Base-by-base conservation (phyloP, 108 stramenopile genomes). In the Aurantiochytrium sp. region DNA sequence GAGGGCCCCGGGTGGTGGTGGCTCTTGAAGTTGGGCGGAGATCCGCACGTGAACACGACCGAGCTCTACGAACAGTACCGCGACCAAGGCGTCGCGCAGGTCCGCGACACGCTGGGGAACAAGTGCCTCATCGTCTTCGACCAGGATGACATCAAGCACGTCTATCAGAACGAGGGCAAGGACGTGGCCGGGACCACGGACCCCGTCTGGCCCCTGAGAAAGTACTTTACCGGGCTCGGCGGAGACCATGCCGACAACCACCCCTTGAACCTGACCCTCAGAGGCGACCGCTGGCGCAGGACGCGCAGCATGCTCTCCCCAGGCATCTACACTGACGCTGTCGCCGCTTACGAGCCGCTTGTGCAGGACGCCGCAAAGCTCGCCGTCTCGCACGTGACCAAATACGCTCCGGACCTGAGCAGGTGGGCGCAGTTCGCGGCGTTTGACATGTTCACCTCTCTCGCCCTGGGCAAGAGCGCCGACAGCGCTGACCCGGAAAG, bases 101-200 rank as follows among this genome's bases (percentile, higher is more conserved):
- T 65, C 59, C 15, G 24, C 1, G 59, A 65, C 34, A 34, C 2
- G 15, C 27, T 17, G 3, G 15, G 15, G 10, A 27, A 65, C 34
- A 10, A 34, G 10, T 17, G 19, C 2, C 59, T 65, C 19, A 19
- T 65, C 34, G 24, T 81, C 42, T 81, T 81, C 3, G 2, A 81
- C 2, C 73, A 81, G n/a, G 73, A 81, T 41, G 73, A 81, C 45
- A n/a, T 81, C 73, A 41, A 48, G 17, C 73, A 81, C 45, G 73
- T 81, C 10, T 39, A 22, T 15, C 39, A 48, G 73, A 81, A 81
- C 24, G 73, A 81, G 24, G 73, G 73, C 39, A 41, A 81, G 45
- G 17, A 81, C 45, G 59, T 65, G 50, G 50, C 50, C 1, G 32
- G 59, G 0, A 12, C 32, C 34, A 65, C 59, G 24, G 27, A 30